Evolutionary conservation across 192 early-diverging fungal species (phyloP).

Genomic region (Backusella westeae): DNA sequence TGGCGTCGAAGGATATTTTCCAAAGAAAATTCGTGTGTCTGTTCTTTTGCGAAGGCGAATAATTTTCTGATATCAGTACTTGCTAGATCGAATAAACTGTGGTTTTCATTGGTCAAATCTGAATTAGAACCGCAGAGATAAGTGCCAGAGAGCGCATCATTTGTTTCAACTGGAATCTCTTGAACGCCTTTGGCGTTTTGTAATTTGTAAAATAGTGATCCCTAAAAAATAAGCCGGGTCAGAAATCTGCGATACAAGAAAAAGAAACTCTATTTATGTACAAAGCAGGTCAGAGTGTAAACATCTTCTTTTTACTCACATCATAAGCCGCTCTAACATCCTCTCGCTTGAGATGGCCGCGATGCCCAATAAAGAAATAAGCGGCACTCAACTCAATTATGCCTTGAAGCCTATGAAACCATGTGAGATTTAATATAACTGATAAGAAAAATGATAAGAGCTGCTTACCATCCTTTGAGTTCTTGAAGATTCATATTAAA

Average conservation of each 20-base stretch:
- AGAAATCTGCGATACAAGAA: neutral
- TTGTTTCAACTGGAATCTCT: neutral
- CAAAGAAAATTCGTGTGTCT: neutral
- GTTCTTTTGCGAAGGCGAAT: neutral
- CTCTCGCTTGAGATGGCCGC: neutral
- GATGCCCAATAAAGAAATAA: conserved; percentile 18
- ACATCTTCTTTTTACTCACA: conserved; percentile 5
- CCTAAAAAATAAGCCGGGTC: neutral
- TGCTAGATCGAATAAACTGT: neutral
- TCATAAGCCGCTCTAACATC: conserved; percentile 12
- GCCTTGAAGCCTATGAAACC: neutral
- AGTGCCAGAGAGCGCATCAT: conserved; percentile 9
- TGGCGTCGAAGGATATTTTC: conserved; percentile 4
- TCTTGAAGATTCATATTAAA: conserved; percentile 2
- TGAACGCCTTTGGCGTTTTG: conserved; percentile 2
- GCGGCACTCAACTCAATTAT: conserved; percentile 10
- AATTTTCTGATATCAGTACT: neutral
- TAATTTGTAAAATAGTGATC: conserved; percentile 5
- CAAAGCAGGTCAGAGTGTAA: neutral
- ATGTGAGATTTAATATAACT: neutral
- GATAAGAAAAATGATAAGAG: neutral
- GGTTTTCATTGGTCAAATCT: neutral
- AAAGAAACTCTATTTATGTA: neutral
- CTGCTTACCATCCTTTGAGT: neutral
- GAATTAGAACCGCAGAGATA: conserved; percentile 6